Percentiles rank a stretch among this genome's conserved stretches.
Evolutionary conservation across 1,284 basidiomycete species (phyloP).

Genomic region (Apiotrichum akiyoshidainum): DNA sequence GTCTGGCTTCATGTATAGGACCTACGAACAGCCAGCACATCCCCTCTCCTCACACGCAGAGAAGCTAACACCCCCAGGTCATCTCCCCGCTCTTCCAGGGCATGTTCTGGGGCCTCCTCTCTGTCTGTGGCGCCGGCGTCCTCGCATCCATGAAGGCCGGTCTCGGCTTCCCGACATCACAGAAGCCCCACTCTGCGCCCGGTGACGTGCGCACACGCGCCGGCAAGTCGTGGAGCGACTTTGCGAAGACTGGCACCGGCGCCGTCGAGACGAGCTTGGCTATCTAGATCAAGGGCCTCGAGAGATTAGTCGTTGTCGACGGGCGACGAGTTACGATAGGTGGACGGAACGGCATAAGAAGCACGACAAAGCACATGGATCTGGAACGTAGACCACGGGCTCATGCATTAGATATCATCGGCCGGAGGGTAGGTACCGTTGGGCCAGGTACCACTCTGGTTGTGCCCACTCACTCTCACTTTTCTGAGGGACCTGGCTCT

Average conservation of each 20-base stretch:
- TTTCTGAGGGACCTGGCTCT: too few species aligned
- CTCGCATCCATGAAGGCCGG: neutral
- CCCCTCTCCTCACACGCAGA: neutral
- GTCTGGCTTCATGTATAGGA: neutral
- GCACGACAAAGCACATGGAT: too few species aligned
- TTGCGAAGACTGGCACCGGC: neutral
- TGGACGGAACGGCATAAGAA: too few species aligned
- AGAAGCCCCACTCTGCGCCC: neutral
- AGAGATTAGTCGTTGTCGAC: too few species aligned
- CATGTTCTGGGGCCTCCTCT: conserved; percentile 46
- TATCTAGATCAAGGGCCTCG: neutral
- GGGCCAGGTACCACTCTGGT: too few species aligned
- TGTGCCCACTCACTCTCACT: too few species aligned
- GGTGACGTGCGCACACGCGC: neutral
- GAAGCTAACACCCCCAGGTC: conserved; percentile 14
- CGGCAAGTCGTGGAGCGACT: neutral
- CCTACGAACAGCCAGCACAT: neutral
- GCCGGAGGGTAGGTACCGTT: too few species aligned
- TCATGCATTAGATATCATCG: too few species aligned
- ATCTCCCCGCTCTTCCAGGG: conserved; percentile 44
- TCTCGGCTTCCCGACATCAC: neutral
- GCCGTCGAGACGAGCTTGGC: neutral
- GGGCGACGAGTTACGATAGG: too few species aligned
- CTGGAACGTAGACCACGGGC: too few species aligned
- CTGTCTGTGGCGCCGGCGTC: conserved; percentile 23